A percentile compares a stretch with the other conserved stretches of the same genome.
phyloP scores from a whole-genome alignment of 139 green algal species.

The Chlorella sp. region DNA sequence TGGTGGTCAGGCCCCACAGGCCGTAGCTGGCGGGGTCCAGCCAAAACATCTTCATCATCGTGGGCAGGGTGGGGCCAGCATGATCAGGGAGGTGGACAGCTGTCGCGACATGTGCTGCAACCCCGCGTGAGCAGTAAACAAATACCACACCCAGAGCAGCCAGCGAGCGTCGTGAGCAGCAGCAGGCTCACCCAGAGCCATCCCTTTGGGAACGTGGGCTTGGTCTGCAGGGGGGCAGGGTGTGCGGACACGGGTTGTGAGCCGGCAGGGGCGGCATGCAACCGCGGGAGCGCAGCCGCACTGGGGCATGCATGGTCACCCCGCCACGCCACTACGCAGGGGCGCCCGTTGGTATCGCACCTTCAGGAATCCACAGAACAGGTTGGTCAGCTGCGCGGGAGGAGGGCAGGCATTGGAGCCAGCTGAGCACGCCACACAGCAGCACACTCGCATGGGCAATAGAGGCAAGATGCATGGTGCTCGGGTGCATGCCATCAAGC shows the following conservation, averaged over 20 bases:
- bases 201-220: background rate
- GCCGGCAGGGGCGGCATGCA: background rate
- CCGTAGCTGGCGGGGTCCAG: background rate
- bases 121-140: too few relatives aligned
- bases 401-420: background rate
- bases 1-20: background rate
- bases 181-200: background rate
- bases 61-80: background rate
- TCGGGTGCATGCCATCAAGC: background rate
- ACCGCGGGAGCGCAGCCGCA: too few relatives aligned
- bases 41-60: background rate
- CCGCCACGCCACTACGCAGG: background rate
- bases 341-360: background rate
- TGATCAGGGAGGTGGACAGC: too few relatives aligned
- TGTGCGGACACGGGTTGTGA: too few relatives aligned
- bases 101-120: too few relatives aligned
- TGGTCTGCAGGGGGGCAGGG: background rate
- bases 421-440: background rate
- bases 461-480: background rate
- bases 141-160: background rate
- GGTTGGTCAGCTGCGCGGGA: background rate
- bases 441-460: background rate
- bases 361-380: background rate
- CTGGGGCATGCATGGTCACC: too few relatives aligned
- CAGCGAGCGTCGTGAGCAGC: background rate